These are phyloP conservation scores for Yamadazyma conglobata DNA, from an alignment of 1,139 yeast species.

Conservation along the genomic window DNA sequence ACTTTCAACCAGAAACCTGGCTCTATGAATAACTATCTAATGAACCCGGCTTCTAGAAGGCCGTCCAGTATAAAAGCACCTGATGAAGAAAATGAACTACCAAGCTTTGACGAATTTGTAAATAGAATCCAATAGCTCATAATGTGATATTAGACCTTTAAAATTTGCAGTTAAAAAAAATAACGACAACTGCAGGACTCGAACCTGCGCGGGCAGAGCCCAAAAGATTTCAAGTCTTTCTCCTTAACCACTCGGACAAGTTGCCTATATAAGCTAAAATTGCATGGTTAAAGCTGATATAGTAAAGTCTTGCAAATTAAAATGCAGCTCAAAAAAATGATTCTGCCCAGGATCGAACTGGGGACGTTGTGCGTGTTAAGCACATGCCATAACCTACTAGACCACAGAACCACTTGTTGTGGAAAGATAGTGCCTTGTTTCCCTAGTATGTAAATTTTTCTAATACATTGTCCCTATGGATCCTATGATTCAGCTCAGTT, in stretches of 20 bases:
- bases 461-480: too few species aligned
- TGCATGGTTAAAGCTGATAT: too few species aligned
- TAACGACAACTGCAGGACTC: constrained; percentile 56
- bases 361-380: constrained; percentile 99
- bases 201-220: constrained; percentile 61
- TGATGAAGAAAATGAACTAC: constrained; percentile 5
- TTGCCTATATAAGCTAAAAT: too few species aligned
- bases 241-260: constrained; percentile 60
- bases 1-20: constrained; percentile 9
- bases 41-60: constrained; percentile 10
- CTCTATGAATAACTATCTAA: constrained; percentile 11
- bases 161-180: constrained; percentile 19
- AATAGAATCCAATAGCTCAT: constrained; percentile 11
- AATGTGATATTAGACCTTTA: not conserved
- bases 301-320: too few species aligned
- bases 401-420: too few species aligned
- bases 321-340: too few species aligned
- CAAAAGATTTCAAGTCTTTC: constrained; percentile 57
- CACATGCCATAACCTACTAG: constrained; percentile 13
- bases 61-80: constrained; percentile 6
- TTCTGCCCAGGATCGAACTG: constrained; percentile 99
- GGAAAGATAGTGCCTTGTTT: too few species aligned
- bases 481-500: too few species aligned
- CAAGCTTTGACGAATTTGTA: constrained; percentile 14
- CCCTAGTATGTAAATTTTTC: too few species aligned